phyloP scores from a whole-genome alignment of 2,329 filamentous ascomycete genomes.

The Neonectria punicea region DNA sequence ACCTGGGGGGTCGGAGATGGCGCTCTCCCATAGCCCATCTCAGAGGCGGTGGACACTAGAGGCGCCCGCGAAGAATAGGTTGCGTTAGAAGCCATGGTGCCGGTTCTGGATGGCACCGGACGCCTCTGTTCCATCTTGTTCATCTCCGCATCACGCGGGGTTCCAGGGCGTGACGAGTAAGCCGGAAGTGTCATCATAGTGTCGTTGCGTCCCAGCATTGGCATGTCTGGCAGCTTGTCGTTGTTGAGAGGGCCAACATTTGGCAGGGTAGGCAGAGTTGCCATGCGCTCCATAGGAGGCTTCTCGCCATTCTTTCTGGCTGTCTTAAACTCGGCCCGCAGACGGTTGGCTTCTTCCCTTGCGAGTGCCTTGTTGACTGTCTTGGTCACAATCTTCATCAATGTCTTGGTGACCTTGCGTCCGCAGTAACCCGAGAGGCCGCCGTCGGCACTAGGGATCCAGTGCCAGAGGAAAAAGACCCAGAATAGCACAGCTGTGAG shows the following conservation, averaged over 20 bases:
- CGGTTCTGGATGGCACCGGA: slow-evolving; percentile 57
- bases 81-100: slow-evolving; percentile 66
- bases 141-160: slow-evolving; percentile 64
- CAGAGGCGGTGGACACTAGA: slow-evolving; percentile 67
- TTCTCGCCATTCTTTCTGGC: slow-evolving; percentile 66
- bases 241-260: slow-evolving; percentile 47
- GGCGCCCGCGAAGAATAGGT: slow-evolving; percentile 74
- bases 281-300: slow-evolving; percentile 62
- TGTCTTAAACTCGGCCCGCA: slow-evolving; percentile 60
- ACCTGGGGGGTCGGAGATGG: slow-evolving; percentile 52
- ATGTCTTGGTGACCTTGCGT: slow-evolving; percentile 86
- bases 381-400: slow-evolving; percentile 83
- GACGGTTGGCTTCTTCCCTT: slow-evolving; percentile 74
- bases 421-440: slow-evolving; percentile 87
- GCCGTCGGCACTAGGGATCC: slow-evolving; percentile 85
- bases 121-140: slow-evolving; percentile 63
- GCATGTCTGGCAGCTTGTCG: slow-evolving; percentile 67
- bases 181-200: slow-evolving; percentile 70
- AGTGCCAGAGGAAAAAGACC: slow-evolving; percentile 89
- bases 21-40: slow-evolving; percentile 65
- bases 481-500: slow-evolving; percentile 83
- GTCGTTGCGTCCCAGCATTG: slow-evolving; percentile 67
- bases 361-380: slow-evolving; percentile 91
- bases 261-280: slow-evolving; percentile 74
- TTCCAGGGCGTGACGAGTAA: slow-evolving; percentile 70